Evolutionary conservation across 2,329 filamentous ascomycete genomes (phyloP).

Genomic region (Magnaporthiopsis rhizophila): DNA sequence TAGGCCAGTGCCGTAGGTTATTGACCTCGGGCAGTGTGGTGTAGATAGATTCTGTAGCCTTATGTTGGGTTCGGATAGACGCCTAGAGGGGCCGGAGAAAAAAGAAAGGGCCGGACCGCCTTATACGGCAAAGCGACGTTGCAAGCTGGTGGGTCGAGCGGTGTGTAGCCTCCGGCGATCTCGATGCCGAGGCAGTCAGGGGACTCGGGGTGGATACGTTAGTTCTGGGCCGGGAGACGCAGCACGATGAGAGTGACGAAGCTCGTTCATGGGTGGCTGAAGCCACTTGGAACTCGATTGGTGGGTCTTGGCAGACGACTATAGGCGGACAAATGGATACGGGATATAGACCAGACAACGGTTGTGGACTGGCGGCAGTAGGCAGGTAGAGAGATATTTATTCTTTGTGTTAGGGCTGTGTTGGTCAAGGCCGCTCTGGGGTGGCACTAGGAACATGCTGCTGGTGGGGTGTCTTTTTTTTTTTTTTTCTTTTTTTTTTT

Average conservation of each 20-base stretch:
- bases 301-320: background rate
- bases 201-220: background rate
- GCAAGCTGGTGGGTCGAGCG: background rate
- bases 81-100: background rate
- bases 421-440: slow-evolving; percentile 3
- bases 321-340: background rate
- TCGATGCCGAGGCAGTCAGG: background rate
- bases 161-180: background rate
- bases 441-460: slow-evolving; percentile 3
- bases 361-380: background rate
- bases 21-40: background rate
- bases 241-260: background rate
- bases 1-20: background rate
- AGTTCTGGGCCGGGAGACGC: background rate
- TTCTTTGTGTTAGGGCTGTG: background rate
- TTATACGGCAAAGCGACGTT: background rate
- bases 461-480: background rate
- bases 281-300: background rate
- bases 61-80: background rate
- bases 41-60: background rate
- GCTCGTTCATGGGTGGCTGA: background rate
- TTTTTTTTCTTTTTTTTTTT: background rate
- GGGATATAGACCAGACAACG: background rate
- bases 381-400: background rate
- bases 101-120: background rate